Percentiles rank a stretch among this genome's conserved stretches.
phyloP scores from a whole-genome alignment of 139 green algal species.

The Chlamydomonas sp. region DNA sequence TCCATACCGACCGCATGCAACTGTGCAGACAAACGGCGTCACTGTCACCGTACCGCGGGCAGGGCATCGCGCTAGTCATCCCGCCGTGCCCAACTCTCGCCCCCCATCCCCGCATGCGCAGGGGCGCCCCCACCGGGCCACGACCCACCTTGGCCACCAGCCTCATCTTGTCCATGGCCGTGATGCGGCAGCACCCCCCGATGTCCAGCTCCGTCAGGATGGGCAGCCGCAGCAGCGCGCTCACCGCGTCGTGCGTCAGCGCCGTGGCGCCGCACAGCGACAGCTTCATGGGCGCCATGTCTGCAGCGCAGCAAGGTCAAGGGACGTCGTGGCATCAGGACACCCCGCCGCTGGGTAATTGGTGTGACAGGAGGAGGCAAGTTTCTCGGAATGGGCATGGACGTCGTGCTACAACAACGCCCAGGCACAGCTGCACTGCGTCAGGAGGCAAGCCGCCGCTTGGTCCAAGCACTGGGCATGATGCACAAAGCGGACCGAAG shows the following conservation, averaged over 20 bases:
- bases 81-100: not conserved
- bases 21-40: no score
- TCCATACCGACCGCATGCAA: no score
- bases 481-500: no score
- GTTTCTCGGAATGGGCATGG: not conserved
- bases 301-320: constrained; percentile 2
- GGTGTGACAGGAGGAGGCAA: not conserved
- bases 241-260: constrained; percentile 76
- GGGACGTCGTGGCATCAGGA: not conserved
- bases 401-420: not conserved
- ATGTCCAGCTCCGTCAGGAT: constrained; percentile 77
- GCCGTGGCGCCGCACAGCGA: constrained; percentile 73
- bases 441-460: no score
- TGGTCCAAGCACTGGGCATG: no score
- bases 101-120: not conserved
- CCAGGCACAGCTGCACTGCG: no score
- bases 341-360: not conserved
- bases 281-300: constrained; percentile 70
- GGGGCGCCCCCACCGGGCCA: not conserved
- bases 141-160: constrained; percentile 75
- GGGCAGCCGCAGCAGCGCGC: constrained; percentile 77
- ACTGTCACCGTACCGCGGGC: no score
- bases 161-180: constrained; percentile 82
- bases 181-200: constrained; percentile 70
- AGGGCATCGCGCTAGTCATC: no score